phyloP scores from a whole-genome alignment of 176 grass and related monocot genomes.

The Eleusine coracana region DNA sequence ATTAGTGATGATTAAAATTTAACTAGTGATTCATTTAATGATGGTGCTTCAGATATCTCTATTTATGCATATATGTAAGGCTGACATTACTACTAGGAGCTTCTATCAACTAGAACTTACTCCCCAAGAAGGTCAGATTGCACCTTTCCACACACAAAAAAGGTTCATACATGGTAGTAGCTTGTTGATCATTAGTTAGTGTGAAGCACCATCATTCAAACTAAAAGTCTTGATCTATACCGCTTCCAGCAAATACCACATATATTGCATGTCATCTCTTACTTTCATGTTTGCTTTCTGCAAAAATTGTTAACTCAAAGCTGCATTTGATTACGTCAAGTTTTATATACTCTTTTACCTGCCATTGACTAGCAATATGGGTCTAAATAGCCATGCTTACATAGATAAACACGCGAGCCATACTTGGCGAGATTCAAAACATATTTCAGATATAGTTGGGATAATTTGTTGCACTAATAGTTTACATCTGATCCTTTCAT shows the following conservation, averaged over 20 bases:
- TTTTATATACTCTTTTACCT: slow-evolving; percentile 16
- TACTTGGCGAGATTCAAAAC: neutral
- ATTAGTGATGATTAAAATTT: neutral
- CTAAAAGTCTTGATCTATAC: neutral
- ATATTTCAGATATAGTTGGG: neutral
- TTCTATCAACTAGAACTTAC: slow-evolving; percentile 11
- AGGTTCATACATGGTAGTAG: neutral
- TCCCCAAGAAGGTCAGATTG: neutral
- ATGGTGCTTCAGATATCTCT: neutral
- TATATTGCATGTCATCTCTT: neutral
- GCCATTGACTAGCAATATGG: neutral
- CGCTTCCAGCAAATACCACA: neutral
- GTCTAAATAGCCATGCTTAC: neutral
- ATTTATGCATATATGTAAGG: slow-evolving; percentile 6
- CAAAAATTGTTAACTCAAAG: neutral
- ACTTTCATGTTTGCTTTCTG: neutral
- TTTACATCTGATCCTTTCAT: slow-evolving; percentile 25
- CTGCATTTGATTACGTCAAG: neutral
- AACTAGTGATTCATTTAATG: slow-evolving; percentile 8
- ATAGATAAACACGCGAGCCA: neutral
- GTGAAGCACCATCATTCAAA: slow-evolving; percentile 13
- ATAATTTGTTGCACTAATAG: slow-evolving; percentile 4
- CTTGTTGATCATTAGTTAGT: slow-evolving; percentile 7
- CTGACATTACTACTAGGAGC: neutral
- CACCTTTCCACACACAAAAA: slow-evolving; percentile 17